These are phyloP conservation scores for Acanthamoeba triangularis DNA, from an alignment of 208 protist species.

Conservation along the genomic window DNA sequence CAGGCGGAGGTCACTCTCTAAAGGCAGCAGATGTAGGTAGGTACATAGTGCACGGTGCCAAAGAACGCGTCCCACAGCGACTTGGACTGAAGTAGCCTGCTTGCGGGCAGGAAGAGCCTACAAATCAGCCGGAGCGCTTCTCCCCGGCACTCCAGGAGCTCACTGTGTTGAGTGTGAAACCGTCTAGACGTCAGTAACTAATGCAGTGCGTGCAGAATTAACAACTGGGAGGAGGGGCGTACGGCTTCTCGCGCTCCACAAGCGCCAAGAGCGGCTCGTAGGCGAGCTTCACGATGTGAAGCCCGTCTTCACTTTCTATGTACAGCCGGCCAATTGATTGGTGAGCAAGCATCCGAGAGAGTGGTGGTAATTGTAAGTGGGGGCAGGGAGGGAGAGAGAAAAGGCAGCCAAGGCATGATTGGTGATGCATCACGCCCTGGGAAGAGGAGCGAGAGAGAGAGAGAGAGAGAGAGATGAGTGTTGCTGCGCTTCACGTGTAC, in stretches of 20 bases:
- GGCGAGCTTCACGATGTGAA: background rate
- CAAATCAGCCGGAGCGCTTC: background rate
- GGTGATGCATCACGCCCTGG: background rate
- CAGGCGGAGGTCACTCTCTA: too few species aligned
- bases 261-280: background rate
- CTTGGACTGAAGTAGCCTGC: background rate
- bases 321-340: background rate
- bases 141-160: background rate
- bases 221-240: background rate
- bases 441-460: too few species aligned
- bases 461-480: too few species aligned
- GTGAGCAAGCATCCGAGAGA: too few species aligned
- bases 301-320: background rate
- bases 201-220: background rate
- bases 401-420: too few species aligned
- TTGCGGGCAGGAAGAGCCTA: background rate
- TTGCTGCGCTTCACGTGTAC: background rate
- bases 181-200: background rate
- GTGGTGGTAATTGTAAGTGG: too few species aligned
- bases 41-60: background rate
- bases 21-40: background rate
- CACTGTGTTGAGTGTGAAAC: background rate
- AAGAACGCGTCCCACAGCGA: background rate
- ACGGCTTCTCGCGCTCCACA: slow-evolving; percentile 19
- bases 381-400: too few species aligned